Conservation (phyloP, 352 stramenopile species). For the Blastocystis sp. region DNA sequence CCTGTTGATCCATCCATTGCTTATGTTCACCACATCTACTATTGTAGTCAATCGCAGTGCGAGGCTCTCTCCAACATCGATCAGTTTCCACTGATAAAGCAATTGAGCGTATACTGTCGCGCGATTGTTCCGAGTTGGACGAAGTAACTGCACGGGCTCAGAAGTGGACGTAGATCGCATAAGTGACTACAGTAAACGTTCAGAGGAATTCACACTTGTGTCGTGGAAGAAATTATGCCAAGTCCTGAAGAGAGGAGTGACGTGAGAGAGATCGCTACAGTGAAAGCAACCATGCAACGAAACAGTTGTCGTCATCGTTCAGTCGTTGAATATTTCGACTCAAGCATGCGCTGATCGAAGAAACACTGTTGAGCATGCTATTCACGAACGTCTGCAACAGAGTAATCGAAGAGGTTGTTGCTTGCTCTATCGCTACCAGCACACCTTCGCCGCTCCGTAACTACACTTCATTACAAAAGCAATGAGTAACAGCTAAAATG, state of each 20-base stretch:
- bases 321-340: slow-evolving; percentile 31
- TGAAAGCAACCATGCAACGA: neutral
- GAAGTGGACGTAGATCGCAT: neutral
- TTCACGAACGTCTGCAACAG: neutral
- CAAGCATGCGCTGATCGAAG: neutral
- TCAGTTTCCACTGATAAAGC: slow-evolving; percentile 48
- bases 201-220: neutral
- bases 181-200: neutral
- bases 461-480: neutral
- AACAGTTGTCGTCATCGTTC: neutral
- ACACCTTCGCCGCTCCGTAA: neutral
- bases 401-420: neutral
- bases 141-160: neutral
- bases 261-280: neutral
- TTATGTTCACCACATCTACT: slow-evolving; percentile 19
- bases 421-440: neutral
- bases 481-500: neutral
- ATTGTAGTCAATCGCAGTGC: neutral
- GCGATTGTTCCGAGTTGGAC: neutral
- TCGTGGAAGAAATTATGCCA: slow-evolving; percentile 20
- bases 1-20: neutral
- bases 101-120: neutral
- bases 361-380: neutral
- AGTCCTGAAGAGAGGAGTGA: slow-evolving; percentile 22
- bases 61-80: slow-evolving; percentile 3